A percentile compares a stretch with the other conserved stretches of the same genome.
phyloP scores from a whole-genome alignment of 2,329 filamentous ascomycete species.

The Ceratocystis diversiconidia region DNA sequence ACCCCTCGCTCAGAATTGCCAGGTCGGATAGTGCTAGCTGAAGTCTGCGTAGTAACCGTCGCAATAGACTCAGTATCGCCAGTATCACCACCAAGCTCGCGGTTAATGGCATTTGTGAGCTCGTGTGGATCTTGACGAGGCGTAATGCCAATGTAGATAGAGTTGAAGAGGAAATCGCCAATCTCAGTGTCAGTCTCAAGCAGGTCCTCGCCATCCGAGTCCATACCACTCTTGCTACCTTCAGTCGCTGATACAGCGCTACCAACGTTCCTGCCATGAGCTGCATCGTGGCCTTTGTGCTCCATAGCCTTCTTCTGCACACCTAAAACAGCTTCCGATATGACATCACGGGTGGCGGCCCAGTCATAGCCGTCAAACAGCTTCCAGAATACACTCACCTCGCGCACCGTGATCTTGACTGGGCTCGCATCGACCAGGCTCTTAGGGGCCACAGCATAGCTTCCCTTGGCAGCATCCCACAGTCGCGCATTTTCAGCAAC shows the following conservation, averaged over 20 bases:
- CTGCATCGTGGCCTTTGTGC: constrained; percentile 29
- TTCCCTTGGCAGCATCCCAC: constrained; percentile 67
- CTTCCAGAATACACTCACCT: constrained; percentile 94
- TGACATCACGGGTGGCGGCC: constrained; percentile 71
- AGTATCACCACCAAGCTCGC: constrained; percentile 73
- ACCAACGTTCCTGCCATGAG: constrained; percentile 39
- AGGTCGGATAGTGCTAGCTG: constrained; percentile 41
- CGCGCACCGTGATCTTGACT: constrained; percentile 62
- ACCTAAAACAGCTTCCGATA: constrained; percentile 75
- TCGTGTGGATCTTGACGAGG: constrained; percentile 73
- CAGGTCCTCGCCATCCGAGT: constrained; percentile 34
- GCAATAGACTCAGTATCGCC: constrained; percentile 78
- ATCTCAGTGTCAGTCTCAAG: constrained; percentile 75
- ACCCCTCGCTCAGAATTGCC: constrained; percentile 29
- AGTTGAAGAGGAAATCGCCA: constrained; percentile 94
- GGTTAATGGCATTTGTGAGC: constrained; percentile 71
- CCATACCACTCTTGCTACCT: constrained; percentile 22
- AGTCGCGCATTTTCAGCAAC: constrained; percentile 55
- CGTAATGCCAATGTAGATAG: constrained; percentile 90
- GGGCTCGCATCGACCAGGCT: constrained; percentile 51
- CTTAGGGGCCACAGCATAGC: constrained; percentile 53
- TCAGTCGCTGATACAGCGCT: constrained; percentile 26
- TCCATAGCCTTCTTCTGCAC: constrained; percentile 74
- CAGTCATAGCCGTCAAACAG: constrained; percentile 97
- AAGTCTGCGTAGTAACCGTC: constrained; percentile 53